phyloP scores from a whole-genome alignment of 352 stramenopile species.

The Pythium diclinum region DNA sequence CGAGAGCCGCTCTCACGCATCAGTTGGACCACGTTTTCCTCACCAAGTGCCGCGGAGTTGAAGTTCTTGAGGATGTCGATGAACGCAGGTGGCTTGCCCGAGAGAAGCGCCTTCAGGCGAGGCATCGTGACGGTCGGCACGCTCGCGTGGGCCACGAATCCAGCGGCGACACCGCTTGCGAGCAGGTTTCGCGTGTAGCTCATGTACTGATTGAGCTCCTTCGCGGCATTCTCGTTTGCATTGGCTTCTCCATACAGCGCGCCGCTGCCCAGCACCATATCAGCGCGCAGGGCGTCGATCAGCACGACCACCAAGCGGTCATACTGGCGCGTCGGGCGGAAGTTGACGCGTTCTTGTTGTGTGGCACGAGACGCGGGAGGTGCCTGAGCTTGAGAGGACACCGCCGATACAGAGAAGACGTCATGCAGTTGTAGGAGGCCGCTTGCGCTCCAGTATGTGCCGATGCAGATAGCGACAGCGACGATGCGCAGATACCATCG shows the following conservation, averaged over 20 bases:
- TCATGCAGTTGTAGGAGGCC: slow-evolving; percentile 31
- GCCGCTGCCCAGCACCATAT: slow-evolving; percentile 81
- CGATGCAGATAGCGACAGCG: slow-evolving; percentile 16
- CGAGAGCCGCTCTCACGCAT: slow-evolving; percentile 43
- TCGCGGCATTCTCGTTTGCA: neutral
- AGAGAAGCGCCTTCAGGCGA: slow-evolving; percentile 83
- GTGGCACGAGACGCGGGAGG: neutral
- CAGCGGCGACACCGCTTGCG: slow-evolving; percentile 42
- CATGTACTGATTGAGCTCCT: slow-evolving; percentile 69
- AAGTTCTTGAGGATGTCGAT: slow-evolving; percentile 92
- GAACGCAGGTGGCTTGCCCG: slow-evolving; percentile 81
- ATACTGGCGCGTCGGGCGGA: slow-evolving; percentile 34
- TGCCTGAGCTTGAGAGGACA: neutral
- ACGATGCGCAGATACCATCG: slow-evolving; percentile 3
- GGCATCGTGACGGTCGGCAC: slow-evolving; percentile 90
- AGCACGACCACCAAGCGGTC: slow-evolving; percentile 84
- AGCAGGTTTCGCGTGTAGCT: slow-evolving; percentile 59
- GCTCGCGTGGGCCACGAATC: slow-evolving; percentile 77
- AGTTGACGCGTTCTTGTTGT: neutral
- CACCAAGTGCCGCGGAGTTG: slow-evolving; percentile 75
- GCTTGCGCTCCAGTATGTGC: slow-evolving; percentile 27
- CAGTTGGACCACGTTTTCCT: slow-evolving; percentile 70
- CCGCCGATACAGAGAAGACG: slow-evolving; percentile 19
- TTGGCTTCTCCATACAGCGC: slow-evolving; percentile 34
- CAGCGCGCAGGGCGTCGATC: slow-evolving; percentile 81